Base-by-base conservation (phyloP, 495 filamentous ascomycete species). In the Aspergillus incahuasiensis region DNA sequence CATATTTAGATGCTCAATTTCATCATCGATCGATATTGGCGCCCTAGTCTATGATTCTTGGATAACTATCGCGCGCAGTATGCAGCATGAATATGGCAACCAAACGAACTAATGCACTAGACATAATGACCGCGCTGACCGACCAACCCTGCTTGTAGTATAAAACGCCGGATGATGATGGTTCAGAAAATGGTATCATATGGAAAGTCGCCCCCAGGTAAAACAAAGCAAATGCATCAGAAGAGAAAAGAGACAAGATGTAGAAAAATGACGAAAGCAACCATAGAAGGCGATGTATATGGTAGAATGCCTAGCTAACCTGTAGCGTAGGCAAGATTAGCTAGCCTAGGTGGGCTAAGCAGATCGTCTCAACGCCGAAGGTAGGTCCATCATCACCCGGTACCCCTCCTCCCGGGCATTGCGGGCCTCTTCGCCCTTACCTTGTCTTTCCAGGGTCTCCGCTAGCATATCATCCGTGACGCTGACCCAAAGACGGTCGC, bases 401-500 rank as follows among this genome's bases (percentile, higher is more conserved):
- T 73, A 61, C 15, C 74, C 78, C 56, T 76, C 75, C 24, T 74
- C 71, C 15, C 74, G 63, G 6, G 76, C 70, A 4, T 51, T 61
- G 41, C 63, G 64, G 19, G 87, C 88, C 61, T 94, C 88, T 5
- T 78, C 74, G 12, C 66, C 57, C 58, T 86, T 83, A 0, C 89
- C 89, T 62, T 89, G 84, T 48, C 86, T 76, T 55, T 90, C 88
- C 32, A 86, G 79, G 1, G 84, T 89, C 59, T 87, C 82, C 0
- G 83, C 85, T 18, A 94, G 77, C 82, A 94, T 87, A 5, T 87
- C 87, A 57, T 88, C 86, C 0, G 87, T 88, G 20, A 94, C 90
- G 62, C 86, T 91, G 64, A 79, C 86, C 94, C 94, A 99, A 19
- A 99, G 68, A 2, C 78, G 74, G 68, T 92, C 90, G 22, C 85